Evolutionary conservation across 2,329 filamentous ascomycete genomes (phyloP).

Genomic region (Akanthomyces uredinophilus): DNA sequence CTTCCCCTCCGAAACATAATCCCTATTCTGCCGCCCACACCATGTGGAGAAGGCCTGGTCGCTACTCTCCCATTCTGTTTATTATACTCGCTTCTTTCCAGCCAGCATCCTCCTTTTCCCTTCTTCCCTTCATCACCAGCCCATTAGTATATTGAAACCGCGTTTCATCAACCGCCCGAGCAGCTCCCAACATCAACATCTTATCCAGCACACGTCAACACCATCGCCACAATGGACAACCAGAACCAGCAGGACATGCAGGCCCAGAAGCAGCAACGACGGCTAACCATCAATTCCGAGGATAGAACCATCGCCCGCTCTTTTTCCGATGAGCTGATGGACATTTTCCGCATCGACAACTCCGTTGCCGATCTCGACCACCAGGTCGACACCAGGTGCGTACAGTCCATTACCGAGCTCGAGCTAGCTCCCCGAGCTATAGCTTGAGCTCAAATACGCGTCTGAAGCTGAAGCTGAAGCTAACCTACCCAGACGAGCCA

Average conservation of each 20-base stretch:
- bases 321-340: constrained; percentile 81
- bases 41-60: constrained; percentile 13
- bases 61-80: constrained; percentile 11
- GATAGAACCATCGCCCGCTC: constrained; percentile 77
- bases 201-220: neutral
- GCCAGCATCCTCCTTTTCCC: neutral
- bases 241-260: constrained; percentile 2
- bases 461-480: neutral
- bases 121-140: neutral
- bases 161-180: constrained; percentile 14
- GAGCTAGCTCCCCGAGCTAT: neutral
- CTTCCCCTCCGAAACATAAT: constrained; percentile 7
- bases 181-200: constrained; percentile 2
- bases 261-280: constrained; percentile 7
- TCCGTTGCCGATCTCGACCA: constrained; percentile 68
- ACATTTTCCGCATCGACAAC: constrained; percentile 83
- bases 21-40: constrained; percentile 9
- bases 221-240: constrained; percentile 2
- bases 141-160: neutral
- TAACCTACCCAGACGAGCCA: constrained; percentile 61
- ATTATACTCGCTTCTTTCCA: constrained; percentile 10
- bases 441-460: neutral
- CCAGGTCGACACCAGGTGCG: constrained; percentile 77
- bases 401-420: constrained; percentile 15
- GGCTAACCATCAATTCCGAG: constrained; percentile 11